Evolutionary conservation across 108 stramenopile genomes (phyloP).

Genomic region (Epithemia pelagica): DNA sequence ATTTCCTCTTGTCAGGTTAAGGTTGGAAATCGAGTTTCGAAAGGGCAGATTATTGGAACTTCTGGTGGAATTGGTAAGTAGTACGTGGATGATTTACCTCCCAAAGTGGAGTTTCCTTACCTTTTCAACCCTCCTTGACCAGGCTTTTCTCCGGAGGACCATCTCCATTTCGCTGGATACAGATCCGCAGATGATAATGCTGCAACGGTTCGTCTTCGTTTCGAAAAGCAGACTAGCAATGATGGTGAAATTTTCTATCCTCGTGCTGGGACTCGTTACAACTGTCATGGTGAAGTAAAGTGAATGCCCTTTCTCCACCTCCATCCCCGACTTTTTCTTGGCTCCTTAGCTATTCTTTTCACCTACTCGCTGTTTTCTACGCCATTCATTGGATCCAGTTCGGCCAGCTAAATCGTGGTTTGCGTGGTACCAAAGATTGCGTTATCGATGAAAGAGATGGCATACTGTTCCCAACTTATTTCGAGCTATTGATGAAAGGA

Average conservation of each 20-base stretch:
- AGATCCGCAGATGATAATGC: neutral
- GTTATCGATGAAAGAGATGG: too few species aligned
- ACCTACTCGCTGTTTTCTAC: too few species aligned
- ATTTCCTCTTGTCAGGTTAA: constrained; percentile 56
- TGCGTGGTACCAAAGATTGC: too few species aligned
- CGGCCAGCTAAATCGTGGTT: too few species aligned
- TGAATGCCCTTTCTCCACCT: neutral
- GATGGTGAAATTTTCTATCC: neutral
- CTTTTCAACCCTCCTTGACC: too few species aligned
- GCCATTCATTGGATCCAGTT: too few species aligned
- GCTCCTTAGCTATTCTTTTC: too few species aligned
- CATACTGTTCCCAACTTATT: too few species aligned
- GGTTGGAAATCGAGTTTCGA: constrained; percentile 52
- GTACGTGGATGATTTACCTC: too few species aligned
- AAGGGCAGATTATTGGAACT: constrained; percentile 59
- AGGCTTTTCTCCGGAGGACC: constrained; percentile 59
- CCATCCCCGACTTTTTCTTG: too few species aligned
- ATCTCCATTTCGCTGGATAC: constrained; percentile 25
- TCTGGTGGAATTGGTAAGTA: constrained; percentile 63
- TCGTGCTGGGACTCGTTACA: constrained; percentile 6
- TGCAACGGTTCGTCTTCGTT: constrained; percentile 1
- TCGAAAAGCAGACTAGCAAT: neutral
- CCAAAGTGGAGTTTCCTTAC: too few species aligned
- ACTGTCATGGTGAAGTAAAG: constrained; percentile 1
- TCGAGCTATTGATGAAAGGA: too few species aligned